Percentiles rank a stretch among this genome's conserved stretches.
phyloP scores from a whole-genome alignment of 495 filamentous ascomycete genomes.

The Xylaria cubensis region DNA sequence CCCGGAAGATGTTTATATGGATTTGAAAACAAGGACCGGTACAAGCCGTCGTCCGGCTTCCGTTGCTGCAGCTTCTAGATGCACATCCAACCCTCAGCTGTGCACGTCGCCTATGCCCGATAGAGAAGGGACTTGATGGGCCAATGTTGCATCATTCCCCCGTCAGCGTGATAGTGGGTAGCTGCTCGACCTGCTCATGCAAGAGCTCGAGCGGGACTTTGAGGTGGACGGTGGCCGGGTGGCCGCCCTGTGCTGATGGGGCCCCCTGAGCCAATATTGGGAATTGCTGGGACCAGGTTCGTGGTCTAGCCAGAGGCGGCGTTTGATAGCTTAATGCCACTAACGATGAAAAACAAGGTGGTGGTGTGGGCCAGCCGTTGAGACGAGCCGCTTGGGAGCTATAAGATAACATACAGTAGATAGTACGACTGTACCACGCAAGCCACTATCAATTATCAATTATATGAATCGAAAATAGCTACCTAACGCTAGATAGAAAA shows the following conservation, averaged over 20 bases:
- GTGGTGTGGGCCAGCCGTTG: constrained; percentile 19
- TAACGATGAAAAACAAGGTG: neutral
- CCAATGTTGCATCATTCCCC: constrained; percentile 6
- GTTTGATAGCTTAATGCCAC: constrained; percentile 17
- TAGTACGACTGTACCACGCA: neutral
- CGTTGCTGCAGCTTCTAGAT: neutral
- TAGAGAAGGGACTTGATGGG: neutral
- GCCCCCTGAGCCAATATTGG: constrained; percentile 20
- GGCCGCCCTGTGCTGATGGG: constrained; percentile 4
- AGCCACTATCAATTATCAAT: constrained; percentile 10
- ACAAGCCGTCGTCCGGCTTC: constrained; percentile 6
- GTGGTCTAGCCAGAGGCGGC: constrained; percentile 6
- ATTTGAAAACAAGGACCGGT: neutral
- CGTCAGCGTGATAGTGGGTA: neutral
- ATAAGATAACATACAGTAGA: neutral
- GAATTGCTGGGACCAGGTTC: constrained; percentile 3
- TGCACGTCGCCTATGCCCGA: constrained; percentile 1
- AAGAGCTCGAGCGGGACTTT: neutral
- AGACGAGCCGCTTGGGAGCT: neutral
- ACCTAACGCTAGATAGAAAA: neutral
- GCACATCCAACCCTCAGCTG: neutral
- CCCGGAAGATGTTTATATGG: constrained; percentile 10
- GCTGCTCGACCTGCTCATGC: neutral
- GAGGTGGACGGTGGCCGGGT: neutral
- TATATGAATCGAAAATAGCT: neutral